Evolutionary conservation across 2,329 filamentous ascomycete species (phyloP).

Genomic region (Incumbomyces lentus): DNA sequence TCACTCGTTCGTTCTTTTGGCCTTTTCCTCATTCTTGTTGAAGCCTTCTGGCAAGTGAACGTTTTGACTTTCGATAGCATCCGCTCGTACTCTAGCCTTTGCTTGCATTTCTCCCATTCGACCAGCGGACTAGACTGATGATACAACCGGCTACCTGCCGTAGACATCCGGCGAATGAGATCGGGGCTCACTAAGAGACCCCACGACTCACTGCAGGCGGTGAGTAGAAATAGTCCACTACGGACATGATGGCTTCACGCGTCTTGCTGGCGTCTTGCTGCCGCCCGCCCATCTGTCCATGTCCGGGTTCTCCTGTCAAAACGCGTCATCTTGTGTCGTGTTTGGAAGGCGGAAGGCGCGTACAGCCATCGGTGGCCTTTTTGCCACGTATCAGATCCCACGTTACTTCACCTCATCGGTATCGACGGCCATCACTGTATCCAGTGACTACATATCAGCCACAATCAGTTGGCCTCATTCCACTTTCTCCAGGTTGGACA

Average conservation of each 20-base stretch:
- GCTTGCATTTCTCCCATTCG: neutral
- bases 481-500: neutral
- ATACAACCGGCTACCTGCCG: conserved; percentile 4
- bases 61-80: neutral
- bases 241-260: conserved; percentile 6
- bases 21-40: neutral
- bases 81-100: neutral
- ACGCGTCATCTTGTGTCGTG: neutral
- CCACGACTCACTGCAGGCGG: conserved; percentile 2
- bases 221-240: conserved; percentile 6
- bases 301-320: neutral
- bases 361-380: neutral
- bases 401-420: too few relatives aligned
- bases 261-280: neutral
- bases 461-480: neutral
- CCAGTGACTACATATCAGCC: neutral
- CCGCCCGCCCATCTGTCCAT: neutral
- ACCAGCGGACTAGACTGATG: conserved; percentile 1
- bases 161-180: conserved; percentile 6
- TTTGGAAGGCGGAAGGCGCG: neutral
- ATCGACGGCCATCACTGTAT: neutral
- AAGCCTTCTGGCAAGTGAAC: neutral
- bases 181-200: conserved; percentile 1
- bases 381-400: too few relatives aligned
- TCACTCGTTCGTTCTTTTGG: neutral